phyloP scores from a whole-genome alignment of 441 rosid species.

The Breynia disticha region DNA sequence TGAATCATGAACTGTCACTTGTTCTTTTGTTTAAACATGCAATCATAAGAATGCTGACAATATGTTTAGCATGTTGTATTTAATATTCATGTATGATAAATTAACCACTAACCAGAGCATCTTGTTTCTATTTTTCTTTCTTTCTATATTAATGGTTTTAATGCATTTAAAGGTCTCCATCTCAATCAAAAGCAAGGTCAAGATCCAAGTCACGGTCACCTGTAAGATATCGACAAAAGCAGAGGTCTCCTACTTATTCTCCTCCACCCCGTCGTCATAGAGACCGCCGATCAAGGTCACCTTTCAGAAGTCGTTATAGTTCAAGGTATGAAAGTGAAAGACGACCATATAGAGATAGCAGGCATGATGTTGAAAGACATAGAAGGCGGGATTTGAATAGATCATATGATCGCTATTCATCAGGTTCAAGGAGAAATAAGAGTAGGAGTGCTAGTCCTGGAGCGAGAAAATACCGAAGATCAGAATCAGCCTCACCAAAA shows the following conservation, averaged over 20 bases:
- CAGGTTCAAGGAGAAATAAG: conserved; percentile 59
- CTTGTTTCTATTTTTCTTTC: background rate
- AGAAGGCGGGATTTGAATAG: conserved; percentile 45
- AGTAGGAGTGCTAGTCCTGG: conserved; percentile 65
- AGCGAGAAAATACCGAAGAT: conserved; percentile 39
- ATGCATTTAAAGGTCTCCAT: conserved; percentile 62
- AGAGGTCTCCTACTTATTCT: conserved; percentile 64
- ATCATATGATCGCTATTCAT: conserved; percentile 42
- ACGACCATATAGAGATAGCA: conserved; percentile 43
- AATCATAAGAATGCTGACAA: too few species aligned
- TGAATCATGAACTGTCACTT: too few species aligned
- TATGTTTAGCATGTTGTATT: too few species aligned
- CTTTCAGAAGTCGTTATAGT: conserved; percentile 41
- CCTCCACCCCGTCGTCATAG: conserved; percentile 53
- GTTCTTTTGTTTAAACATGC: too few species aligned
- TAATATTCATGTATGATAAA: too few species aligned
- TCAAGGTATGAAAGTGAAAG: conserved; percentile 55
- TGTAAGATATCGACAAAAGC: conserved; percentile 42
- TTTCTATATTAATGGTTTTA: conserved; percentile 9
- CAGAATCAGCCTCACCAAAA: conserved; percentile 52
- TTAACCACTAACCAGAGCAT: background rate
- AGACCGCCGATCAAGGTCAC: conserved; percentile 68
- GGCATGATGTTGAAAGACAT: conserved; percentile 42
- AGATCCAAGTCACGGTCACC: conserved; percentile 81
- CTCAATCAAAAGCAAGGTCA: conserved; percentile 55